phyloP scores from a whole-genome alignment of 2,329 filamentous ascomycete genomes.

The Tolypocladium endophyticum region DNA sequence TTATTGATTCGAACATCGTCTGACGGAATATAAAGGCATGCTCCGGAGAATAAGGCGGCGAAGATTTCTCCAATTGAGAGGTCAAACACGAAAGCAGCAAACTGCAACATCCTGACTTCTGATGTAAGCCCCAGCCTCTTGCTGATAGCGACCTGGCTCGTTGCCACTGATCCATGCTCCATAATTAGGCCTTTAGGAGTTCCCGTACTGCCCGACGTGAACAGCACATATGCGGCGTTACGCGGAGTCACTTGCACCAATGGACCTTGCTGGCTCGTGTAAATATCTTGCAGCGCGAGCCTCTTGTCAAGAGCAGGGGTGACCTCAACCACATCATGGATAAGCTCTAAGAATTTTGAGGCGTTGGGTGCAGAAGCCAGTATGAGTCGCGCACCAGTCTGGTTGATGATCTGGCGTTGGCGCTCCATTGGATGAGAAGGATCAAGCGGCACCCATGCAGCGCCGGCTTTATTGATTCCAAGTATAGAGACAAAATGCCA shows the following conservation, averaged over 20 bases:
- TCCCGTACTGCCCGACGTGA: background rate
- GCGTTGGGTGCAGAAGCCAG: background rate
- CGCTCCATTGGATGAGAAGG: background rate
- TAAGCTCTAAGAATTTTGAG: background rate
- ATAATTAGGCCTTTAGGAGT: background rate
- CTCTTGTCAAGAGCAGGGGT: background rate
- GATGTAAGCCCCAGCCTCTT: background rate
- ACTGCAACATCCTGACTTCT: background rate
- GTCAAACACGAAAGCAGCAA: background rate
- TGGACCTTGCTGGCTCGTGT: background rate
- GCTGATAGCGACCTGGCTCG: background rate
- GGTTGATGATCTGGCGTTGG: background rate
- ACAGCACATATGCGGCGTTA: background rate
- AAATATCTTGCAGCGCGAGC: background rate
- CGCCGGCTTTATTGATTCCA: conserved; percentile 7
- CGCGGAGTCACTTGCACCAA: background rate
- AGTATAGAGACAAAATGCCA: conserved; percentile 7
- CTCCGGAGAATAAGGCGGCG: background rate
- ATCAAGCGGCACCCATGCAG: conserved; percentile 5
- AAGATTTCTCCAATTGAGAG: background rate
- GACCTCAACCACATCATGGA: background rate
- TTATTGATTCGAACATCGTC: conserved; percentile 1
- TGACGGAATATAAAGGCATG: background rate
- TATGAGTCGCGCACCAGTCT: background rate
- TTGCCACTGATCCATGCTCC: background rate